Evolutionary conservation across 108 stramenopile species (phyloP), one percentile per base, ranked within the genome.

Genomic region (Fragilaria crotonensis): DNA sequence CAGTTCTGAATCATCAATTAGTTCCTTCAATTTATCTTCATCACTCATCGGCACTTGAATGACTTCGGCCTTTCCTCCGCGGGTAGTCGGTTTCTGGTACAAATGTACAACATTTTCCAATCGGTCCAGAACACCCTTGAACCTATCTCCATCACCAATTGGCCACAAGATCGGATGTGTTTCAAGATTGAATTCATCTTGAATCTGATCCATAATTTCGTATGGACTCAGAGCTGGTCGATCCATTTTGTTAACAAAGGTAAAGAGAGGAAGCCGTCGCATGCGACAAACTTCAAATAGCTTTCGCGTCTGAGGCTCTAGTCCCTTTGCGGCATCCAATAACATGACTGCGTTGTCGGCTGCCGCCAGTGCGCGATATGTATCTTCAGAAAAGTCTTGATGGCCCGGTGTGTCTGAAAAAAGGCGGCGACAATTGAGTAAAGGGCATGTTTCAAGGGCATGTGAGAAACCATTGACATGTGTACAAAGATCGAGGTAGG

Each of bases 301-400:
- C 63, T 97, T 97, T 28, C 93, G 77, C 7, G 96, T 97, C 66
- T 95, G 96, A 19, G 94, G 93, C 75, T 97, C 96, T 30, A 97
- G 62, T 14, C 96, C 96, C 64, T 97, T 97, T 41, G 93, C 94
- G 7, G 81, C 95, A 64, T 97, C 96, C 47, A 97, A 75, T 23
- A 97, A 72, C 96, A 97, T 97, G 44, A 97, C 81, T 4, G 91
- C 89, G 70, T 96, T 96, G 67, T 96, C 96, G 4, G 96, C 96
- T 3, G 96, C 96, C 9, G 90, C 85, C 23, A 96, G 71, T 1
- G 96, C 93, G 5, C 96, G 83, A 65, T 97, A 97, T 9, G 96
- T 97, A 62, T 97, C 96, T 68, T 97, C 96, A 22, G 76, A 78
- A 68, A 97, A 97, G 60, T 96, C 93, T 62, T 93, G 80, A 74